phyloP scores from a whole-genome alignment of 2,329 filamentous ascomycete genomes.

The Dissoconium aciculare region DNA sequence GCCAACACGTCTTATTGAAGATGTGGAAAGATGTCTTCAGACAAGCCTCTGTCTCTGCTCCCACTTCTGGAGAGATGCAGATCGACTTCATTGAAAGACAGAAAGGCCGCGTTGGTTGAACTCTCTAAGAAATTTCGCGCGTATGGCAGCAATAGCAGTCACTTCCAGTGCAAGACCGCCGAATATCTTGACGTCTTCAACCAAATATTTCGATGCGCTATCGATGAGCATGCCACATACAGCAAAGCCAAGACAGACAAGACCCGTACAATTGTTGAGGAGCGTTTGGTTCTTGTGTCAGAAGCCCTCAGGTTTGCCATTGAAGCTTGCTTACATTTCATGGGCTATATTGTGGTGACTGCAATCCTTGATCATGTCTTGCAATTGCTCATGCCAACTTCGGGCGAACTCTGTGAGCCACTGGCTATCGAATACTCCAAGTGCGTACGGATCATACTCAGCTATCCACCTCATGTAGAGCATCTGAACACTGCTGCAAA shows the following conservation, averaged over 20 bases:
- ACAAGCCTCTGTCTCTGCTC: no score
- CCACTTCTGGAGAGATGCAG: no score
- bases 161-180: background rate
- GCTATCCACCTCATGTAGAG: constrained; percentile 63
- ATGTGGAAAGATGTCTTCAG: no score
- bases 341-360: constrained; percentile 65
- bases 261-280: constrained; percentile 24
- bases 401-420: constrained; percentile 49
- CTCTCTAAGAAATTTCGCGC: no score
- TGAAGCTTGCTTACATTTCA: constrained; percentile 49
- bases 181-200: constrained; percentile 47
- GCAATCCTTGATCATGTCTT: constrained; percentile 69
- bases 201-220: constrained; percentile 54
- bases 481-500: background rate
- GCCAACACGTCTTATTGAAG: no score
- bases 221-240: constrained; percentile 52
- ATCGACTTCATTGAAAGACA: no score
- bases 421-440: constrained; percentile 67
- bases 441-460: constrained; percentile 53
- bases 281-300: constrained; percentile 53
- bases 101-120: no score
- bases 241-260: constrained; percentile 38
- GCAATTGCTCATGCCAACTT: constrained; percentile 42
- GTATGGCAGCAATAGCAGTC: no score
- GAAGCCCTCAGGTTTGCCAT: constrained; percentile 57